Conservation (phyloP, 106 monocot genomes). For the Platanthera guangdongensis region DNA sequence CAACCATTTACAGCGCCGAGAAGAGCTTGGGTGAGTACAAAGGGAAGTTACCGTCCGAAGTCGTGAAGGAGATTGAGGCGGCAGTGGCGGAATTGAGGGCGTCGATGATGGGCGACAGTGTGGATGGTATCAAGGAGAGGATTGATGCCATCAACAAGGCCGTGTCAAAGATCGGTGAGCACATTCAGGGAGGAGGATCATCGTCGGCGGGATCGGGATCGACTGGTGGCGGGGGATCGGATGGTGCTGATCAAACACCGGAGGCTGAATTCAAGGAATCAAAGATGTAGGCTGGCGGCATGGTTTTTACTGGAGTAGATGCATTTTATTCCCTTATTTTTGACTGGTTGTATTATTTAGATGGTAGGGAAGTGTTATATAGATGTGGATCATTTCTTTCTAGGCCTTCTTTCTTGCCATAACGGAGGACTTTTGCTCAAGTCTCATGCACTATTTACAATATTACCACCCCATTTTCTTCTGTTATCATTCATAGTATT, state of each 20-base stretch:
- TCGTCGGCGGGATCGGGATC: background rate
- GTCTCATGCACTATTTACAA: too few species aligned
- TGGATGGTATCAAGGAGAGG: conserved; percentile 54
- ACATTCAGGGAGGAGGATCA: conserved; percentile 29
- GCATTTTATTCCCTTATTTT: background rate
- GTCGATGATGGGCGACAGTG: conserved; percentile 29
- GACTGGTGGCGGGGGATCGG: background rate
- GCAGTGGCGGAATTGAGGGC: conserved; percentile 43
- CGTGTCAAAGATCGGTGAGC: conserved; percentile 56
- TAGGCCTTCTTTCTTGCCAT: too few species aligned
- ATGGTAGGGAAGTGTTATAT: too few species aligned
- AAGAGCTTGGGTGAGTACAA: conserved; percentile 55
- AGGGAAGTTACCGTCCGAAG: conserved; percentile 51
- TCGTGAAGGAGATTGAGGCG: conserved; percentile 41
- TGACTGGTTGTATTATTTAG: background rate
- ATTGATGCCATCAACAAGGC: conserved; percentile 51
- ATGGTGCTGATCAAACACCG: conserved; percentile 29
- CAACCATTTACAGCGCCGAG: conserved; percentile 57
- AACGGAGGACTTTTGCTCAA: too few species aligned
- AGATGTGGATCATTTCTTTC: too few species aligned
- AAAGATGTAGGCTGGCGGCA: conserved; percentile 11
- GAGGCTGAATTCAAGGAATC: conserved; percentile 57
- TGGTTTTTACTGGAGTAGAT: background rate
- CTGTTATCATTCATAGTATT: too few species aligned
- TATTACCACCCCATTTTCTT: too few species aligned